Conservation (phyloP, 805 yeast genomes). For the Schwanniomyces pseudopolymorphus region DNA sequence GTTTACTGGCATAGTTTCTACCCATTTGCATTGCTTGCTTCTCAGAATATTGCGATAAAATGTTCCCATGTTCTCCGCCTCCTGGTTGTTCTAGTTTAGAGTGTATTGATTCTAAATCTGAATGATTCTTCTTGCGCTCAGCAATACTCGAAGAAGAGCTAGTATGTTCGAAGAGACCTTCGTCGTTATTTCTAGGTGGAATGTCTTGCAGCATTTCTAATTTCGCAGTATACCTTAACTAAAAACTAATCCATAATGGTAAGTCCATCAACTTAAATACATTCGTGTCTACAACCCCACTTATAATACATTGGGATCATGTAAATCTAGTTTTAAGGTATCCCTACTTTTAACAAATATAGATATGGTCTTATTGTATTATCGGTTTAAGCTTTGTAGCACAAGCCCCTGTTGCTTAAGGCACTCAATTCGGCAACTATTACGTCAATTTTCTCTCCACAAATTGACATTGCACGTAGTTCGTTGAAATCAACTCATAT, state of each 20-base stretch:
- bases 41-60: conserved; percentile 56
- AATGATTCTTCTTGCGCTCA: conserved; percentile 6
- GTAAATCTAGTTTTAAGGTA: background rate
- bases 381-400: background rate
- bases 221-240: background rate
- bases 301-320: background rate
- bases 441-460: background rate
- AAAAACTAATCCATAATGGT: background rate
- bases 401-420: background rate
- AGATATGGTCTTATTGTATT: background rate
- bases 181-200: conserved; percentile 2
- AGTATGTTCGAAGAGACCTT: conserved; percentile 12
- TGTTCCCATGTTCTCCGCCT: conserved; percentile 36
- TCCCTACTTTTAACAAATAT: background rate
- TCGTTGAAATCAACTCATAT: too few relatives aligned
- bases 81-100: conserved; percentile 16
- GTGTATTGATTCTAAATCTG: conserved; percentile 14
- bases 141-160: conserved; percentile 6
- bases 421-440: background rate
- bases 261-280: background rate
- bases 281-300: background rate
- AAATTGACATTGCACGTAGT: too few relatives aligned
- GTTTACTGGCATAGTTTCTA: conserved; percentile 57
- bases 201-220: background rate
- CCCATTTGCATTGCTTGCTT: conserved; percentile 71